Percentiles rank a stretch among this genome's conserved stretches.
Evolutionary conservation across 192 early-diverging fungal genomes (phyloP).

Genomic region (Coemansia sp.): DNA sequence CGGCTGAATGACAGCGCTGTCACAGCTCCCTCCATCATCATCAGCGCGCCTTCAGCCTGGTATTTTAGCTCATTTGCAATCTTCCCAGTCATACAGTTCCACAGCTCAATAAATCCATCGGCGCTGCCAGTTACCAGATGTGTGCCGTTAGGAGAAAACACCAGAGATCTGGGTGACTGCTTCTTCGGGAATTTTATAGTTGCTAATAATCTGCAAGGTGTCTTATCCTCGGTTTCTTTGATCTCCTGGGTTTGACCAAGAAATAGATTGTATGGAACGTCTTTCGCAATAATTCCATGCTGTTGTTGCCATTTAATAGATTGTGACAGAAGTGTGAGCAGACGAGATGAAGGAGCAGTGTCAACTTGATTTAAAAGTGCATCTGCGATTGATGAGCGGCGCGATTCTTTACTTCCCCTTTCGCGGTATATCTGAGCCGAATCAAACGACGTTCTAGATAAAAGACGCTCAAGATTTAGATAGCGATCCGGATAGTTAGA

Average conservation of each 20-base stretch:
- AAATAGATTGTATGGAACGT: slow-evolving; percentile 79
- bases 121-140: slow-evolving; percentile 82
- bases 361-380: slow-evolving; percentile 30
- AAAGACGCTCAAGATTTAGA: slow-evolving; percentile 73
- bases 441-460: slow-evolving; percentile 65
- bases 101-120: slow-evolving; percentile 97
- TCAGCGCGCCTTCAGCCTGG: slow-evolving; percentile 77
- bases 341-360: slow-evolving; percentile 68
- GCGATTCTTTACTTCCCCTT: slow-evolving; percentile 58
- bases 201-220: slow-evolving; percentile 67
- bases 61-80: slow-evolving; percentile 84
- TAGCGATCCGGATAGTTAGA: slow-evolving; percentile 77
- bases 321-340: slow-evolving; percentile 84
- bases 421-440: slow-evolving; percentile 50
- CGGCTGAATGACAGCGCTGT: slow-evolving; percentile 76
- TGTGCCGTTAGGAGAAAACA: slow-evolving; percentile 82
- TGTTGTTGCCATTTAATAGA: slow-evolving; percentile 85
- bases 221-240: slow-evolving; percentile 69
- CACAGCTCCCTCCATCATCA: slow-evolving; percentile 89
- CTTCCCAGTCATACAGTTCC: slow-evolving; percentile 92
- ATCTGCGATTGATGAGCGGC: slow-evolving; percentile 74
- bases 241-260: slow-evolving; percentile 61
- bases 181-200: slow-evolving; percentile 94
- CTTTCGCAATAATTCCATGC: slow-evolving; percentile 72
- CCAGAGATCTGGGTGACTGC: slow-evolving; percentile 70